A percentile compares a stretch with the other conserved stretches of the same genome.
phyloP scores from a whole-genome alignment of 2,329 filamentous ascomycete species.

The Penicillium palitans region DNA sequence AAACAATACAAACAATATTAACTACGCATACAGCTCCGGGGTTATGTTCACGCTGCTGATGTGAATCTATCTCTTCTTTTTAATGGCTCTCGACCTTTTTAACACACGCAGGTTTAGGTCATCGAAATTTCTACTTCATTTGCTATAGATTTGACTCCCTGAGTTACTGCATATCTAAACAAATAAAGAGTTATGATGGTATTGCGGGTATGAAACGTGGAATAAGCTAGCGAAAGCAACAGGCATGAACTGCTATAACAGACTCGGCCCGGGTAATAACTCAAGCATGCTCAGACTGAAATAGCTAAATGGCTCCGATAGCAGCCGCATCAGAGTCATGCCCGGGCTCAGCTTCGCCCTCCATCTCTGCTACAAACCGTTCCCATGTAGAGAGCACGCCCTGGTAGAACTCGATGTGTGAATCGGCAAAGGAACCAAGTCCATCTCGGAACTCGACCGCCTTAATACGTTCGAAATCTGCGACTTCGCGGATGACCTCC shows the following conservation, averaged over 20 bases:
- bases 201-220: slow-evolving; percentile 26
- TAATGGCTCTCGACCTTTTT: not conserved
- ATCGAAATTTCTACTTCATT: not conserved
- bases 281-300: not conserved
- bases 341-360: slow-evolving; percentile 55
- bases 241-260: slow-evolving; percentile 18
- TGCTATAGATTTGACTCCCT: too few species aligned
- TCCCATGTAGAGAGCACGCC: slow-evolving; percentile 83
- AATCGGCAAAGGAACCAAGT: slow-evolving; percentile 77
- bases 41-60: not conserved
- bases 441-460: slow-evolving; percentile 86
- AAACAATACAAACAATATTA: slow-evolving; percentile 27
- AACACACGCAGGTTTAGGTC: not conserved
- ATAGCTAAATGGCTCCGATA: slow-evolving; percentile 18
- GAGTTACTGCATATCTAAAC: not conserved
- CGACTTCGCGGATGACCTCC: slow-evolving; percentile 88
- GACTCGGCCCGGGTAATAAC: slow-evolving; percentile 1
- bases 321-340: slow-evolving; percentile 26
- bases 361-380: slow-evolving; percentile 83
- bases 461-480: slow-evolving; percentile 96
- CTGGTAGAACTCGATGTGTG: slow-evolving; percentile 84
- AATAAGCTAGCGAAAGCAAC: slow-evolving; percentile 19
- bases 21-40: not conserved
- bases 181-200: slow-evolving; percentile 8
- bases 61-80: not conserved